Conservation (phyloP, 352 stramenopile species). For the Phytophthora meadii region DNA sequence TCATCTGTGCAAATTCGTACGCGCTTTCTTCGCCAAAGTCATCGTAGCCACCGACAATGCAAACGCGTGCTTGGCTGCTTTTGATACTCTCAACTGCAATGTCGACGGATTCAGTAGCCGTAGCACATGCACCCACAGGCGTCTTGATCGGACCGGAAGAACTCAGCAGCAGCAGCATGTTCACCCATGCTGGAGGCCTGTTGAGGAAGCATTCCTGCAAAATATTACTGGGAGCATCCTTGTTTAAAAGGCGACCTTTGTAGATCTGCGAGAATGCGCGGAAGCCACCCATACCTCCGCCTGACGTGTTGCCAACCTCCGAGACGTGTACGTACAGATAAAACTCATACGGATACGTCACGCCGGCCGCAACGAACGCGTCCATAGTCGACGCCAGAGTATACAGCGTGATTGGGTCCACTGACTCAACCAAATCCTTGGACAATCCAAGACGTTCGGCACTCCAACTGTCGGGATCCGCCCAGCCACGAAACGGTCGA, state of each 20-base stretch:
- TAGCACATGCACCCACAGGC: slow-evolving; percentile 86
- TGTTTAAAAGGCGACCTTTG: slow-evolving; percentile 65
- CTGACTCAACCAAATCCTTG: slow-evolving; percentile 78
- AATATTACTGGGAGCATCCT: slow-evolving; percentile 77
- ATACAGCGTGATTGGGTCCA: slow-evolving; percentile 86
- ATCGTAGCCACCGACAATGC: slow-evolving; percentile 89
- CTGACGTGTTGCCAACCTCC: slow-evolving; percentile 87
- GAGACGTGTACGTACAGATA: slow-evolving; percentile 93
- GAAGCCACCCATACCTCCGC: slow-evolving; percentile 86
- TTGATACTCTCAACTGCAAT: slow-evolving; percentile 91
- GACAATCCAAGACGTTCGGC: slow-evolving; percentile 80
- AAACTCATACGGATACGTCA: slow-evolving; percentile 92
- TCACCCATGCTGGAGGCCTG: slow-evolving; percentile 88
- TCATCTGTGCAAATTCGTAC: slow-evolving; percentile 92
- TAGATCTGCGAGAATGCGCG: slow-evolving; percentile 82
- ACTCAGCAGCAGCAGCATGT: slow-evolving; percentile 90
- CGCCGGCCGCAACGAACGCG: slow-evolving; percentile 72
- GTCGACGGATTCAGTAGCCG: slow-evolving; percentile 86
- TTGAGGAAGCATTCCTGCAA: slow-evolving; percentile 92
- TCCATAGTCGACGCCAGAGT: slow-evolving; percentile 81
- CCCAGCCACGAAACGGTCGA: slow-evolving; percentile 89
- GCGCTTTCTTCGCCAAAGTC: slow-evolving; percentile 88
- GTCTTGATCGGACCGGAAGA: slow-evolving; percentile 92
- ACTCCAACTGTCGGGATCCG: slow-evolving; percentile 91
- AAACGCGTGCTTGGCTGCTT: slow-evolving; percentile 84